Conservation (phyloP, 495 filamentous ascomycete genomes). For the Xylaria telfairii region DNA sequence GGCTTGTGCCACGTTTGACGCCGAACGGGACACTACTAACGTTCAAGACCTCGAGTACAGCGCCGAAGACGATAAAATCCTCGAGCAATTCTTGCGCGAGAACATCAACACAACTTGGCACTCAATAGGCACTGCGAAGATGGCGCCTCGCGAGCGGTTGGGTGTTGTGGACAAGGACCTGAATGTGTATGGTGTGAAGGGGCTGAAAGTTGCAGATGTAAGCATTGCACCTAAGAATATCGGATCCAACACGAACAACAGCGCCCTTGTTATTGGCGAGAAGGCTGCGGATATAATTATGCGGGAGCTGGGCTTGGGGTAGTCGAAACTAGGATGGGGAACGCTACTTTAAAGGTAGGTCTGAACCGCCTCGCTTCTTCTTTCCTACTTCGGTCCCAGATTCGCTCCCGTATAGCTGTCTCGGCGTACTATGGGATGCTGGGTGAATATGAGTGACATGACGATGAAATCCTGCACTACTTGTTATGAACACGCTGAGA, state of each 20-base stretch:
- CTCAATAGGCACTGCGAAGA: constrained; percentile 57
- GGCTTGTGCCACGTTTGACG: constrained; percentile 31
- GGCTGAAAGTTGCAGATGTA: constrained; percentile 55
- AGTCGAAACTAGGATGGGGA: background rate
- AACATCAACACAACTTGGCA: constrained; percentile 59
- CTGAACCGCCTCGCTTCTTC: too few relatives aligned
- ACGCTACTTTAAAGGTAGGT: too few relatives aligned
- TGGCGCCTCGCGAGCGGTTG: constrained; percentile 49
- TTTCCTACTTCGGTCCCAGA: too few relatives aligned
- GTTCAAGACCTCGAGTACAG: constrained; percentile 55
- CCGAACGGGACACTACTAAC: constrained; percentile 46
- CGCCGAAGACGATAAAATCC: constrained; percentile 58
- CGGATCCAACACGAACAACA: constrained; percentile 66
- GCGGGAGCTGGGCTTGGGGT: constrained; percentile 49
- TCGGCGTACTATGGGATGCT: too few relatives aligned
- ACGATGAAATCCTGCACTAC: too few relatives aligned
- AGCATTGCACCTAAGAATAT: constrained; percentile 65
- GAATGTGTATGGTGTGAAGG: constrained; percentile 56
- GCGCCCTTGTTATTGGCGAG: constrained; percentile 64
- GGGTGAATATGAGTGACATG: too few relatives aligned
- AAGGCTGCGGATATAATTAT: constrained; percentile 65
- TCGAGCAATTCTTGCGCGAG: constrained; percentile 54
- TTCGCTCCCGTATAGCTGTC: too few relatives aligned
- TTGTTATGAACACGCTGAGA: too few relatives aligned
- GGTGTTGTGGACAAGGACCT: constrained; percentile 59